Evolutionary conservation across 345 rosid species (phyloP).

Genomic region (Erucastrum elatum): DNA sequence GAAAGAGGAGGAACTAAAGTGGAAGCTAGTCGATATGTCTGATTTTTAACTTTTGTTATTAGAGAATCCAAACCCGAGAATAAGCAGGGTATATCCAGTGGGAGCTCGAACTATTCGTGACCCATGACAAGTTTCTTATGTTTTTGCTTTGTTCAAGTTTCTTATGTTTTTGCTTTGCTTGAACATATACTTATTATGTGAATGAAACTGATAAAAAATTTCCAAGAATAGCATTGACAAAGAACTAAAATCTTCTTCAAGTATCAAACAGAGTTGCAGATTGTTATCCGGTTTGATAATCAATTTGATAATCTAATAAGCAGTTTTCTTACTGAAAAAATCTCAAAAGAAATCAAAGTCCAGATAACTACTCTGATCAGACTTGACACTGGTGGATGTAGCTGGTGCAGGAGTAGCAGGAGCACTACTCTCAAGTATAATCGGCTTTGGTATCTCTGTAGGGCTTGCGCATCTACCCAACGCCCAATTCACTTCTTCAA

Average conservation of each 20-base stretch:
- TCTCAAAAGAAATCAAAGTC: conserved; percentile 73
- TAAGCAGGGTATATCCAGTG: no score
- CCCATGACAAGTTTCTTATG: no score
- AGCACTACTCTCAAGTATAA: conserved; percentile 48
- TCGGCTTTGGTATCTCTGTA: conserved; percentile 70
- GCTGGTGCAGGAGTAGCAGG: conserved; percentile 47
- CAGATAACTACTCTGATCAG: conserved; percentile 55
- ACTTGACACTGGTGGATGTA: conserved; percentile 49
- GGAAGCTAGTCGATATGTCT: no score
- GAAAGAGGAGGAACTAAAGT: no score
- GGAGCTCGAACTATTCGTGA: no score
- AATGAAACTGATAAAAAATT: no score
- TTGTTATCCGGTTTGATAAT: conserved; percentile 25
- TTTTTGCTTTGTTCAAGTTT: no score
- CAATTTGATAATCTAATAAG: conserved; percentile 26
- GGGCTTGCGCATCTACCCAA: conserved; percentile 78
- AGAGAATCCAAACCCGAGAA: no score
- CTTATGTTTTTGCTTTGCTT: no score
- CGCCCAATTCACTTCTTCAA: conserved; percentile 86
- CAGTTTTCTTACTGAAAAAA: conserved; percentile 12
- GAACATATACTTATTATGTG: no score
- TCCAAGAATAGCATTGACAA: no score
- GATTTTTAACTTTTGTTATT: no score
- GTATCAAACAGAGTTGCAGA: conserved; percentile 9
- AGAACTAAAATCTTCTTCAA: neutral